Base-by-base conservation (phyloP, 2,329 filamentous ascomycete genomes). In the Colletotrichum caudatum region DNA sequence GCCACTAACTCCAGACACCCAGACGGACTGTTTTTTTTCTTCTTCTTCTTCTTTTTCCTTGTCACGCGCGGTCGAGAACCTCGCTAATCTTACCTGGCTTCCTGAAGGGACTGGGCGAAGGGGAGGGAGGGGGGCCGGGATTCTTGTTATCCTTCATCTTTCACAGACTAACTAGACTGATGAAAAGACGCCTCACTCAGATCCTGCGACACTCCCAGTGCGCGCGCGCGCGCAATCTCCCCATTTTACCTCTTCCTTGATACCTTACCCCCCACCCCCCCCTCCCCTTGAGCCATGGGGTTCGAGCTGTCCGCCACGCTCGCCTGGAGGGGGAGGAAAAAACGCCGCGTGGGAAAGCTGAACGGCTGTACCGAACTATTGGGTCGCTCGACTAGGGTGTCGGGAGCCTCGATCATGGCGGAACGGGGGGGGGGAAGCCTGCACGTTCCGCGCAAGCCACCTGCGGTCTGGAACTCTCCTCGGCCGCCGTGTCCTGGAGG, bases 291-390 rank as follows among this genome's bases (percentile, higher is more conserved):
- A 8, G 14, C 41, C 46, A 35, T 48, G 3, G 9, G 9, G 4
- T 23, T 26, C 44, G 20, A 5, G n/a, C 26, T 33, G 41, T 20
- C 48, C 33, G 59, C 59, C 59, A 50, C 44, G 59, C 20, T n/a
- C 26, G 18, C 23, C 26, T 37, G 20, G 20, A 16, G 41, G 26
- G 29, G 29, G 29, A 29, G 29, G 29, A 29, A 29, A 29, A 61
- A 23, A 61, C 58, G 33, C 26, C 41, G 20, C 41, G 7, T 61
- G 29, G 58, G 58, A 29, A 29, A 61, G 46, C 58, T 48, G 58
- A 35, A 48, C 18, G 29, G 59, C 46, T 39, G 48, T 50, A 33
- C 44, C 44, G 33, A 18, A 62, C 59, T 50, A 23, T 39, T 50
- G 59, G 29, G 59, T 33, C n/a, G 18, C 14, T 26, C 44, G 12